These are phyloP conservation scores for Huntiella omanensis DNA, from an alignment of 2,329 filamentous ascomycete genomes.

Conservation along the genomic window DNA sequence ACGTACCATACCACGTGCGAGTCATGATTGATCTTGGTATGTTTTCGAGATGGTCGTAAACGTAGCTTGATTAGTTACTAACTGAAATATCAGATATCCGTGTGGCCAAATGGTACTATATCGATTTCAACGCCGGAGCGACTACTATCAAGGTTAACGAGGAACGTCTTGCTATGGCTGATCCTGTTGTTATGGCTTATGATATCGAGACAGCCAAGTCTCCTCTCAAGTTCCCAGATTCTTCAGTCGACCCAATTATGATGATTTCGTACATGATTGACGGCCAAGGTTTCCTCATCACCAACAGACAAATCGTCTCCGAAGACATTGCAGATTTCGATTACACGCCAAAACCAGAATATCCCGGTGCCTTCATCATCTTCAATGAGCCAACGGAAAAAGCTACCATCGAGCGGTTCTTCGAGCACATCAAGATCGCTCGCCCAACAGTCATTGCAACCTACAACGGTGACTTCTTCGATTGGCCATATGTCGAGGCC, in stretches of 20 bases:
- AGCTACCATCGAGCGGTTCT: conserved; percentile 72
- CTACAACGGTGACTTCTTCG: conserved; percentile 99
- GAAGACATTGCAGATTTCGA: conserved; percentile 97
- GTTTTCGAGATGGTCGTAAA: not conserved
- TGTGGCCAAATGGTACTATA: conserved; percentile 91
- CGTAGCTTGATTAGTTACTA: conserved; percentile 11
- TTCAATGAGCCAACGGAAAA: conserved; percentile 97
- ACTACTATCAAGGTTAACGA: conserved; percentile 72
- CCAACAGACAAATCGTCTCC: conserved; percentile 91
- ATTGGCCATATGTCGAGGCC: conserved; percentile 97
- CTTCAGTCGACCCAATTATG: conserved; percentile 91
- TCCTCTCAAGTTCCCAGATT: conserved; percentile 90
- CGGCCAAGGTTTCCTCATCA: conserved; percentile 92
- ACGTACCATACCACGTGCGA: conserved; percentile 97
- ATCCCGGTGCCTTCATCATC: conserved; percentile 86
- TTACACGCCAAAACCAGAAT: conserved; percentile 94
- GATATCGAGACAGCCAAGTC: conserved; percentile 97
- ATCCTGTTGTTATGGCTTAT: conserved; percentile 96
- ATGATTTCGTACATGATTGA: conserved; percentile 99
- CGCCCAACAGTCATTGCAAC: conserved; percentile 93
- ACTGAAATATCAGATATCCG: conserved; percentile 50
- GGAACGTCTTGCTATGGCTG: conserved; percentile 72
- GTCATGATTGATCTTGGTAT: conserved; percentile 86
- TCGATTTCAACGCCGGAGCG: conserved; percentile 81
- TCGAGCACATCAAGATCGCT: conserved; percentile 85